Conservation (phyloP, 768 basidiomycete species). For the Phanerochaete sordida region DNA sequence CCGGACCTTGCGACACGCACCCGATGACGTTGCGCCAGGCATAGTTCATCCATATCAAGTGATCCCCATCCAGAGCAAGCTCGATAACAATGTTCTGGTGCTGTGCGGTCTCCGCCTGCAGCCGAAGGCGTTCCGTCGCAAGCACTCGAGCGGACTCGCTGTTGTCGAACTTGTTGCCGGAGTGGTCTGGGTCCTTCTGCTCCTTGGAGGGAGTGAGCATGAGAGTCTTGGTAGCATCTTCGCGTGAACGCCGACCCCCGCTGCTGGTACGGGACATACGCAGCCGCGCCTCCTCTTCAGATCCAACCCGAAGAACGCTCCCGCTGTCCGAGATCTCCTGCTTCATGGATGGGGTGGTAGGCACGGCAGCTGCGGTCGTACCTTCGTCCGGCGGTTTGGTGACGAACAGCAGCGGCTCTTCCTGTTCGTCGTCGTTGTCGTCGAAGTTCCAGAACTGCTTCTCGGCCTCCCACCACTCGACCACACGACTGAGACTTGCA, state of each 20-base stretch:
- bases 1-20: conserved; percentile 41
- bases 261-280: conserved; percentile 48
- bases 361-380: conserved; percentile 27
- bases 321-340: conserved; percentile 35
- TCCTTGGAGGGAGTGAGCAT: conserved; percentile 27
- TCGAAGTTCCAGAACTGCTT: conserved; percentile 99
- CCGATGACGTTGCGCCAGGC: conserved; percentile 92
- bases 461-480: conserved; percentile 99
- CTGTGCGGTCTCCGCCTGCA: conserved; percentile 93
- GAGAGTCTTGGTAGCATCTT: conserved; percentile 39
- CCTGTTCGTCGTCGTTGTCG: conserved; percentile 84
- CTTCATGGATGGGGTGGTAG: conserved; percentile 35
- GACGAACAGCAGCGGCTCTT: conserved; percentile 90
- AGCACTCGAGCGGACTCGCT: conserved; percentile 79
- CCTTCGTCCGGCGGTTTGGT: conserved; percentile 80
- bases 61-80: conserved; percentile 89
- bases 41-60: conserved; percentile 94
- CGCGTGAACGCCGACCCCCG: conserved; percentile 52
- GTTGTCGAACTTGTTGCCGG: conserved; percentile 48
- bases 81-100: conserved; percentile 96
- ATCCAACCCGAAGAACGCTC: conserved; percentile 39
- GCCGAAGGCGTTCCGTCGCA: conserved; percentile 81
- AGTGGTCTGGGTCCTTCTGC: conserved; percentile 20
- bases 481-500: conserved; percentile 91
- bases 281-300: conserved; percentile 49